phyloP scores from a whole-genome alignment of 2,329 filamentous ascomycete species.

The Calonectria pauciramosa region DNA sequence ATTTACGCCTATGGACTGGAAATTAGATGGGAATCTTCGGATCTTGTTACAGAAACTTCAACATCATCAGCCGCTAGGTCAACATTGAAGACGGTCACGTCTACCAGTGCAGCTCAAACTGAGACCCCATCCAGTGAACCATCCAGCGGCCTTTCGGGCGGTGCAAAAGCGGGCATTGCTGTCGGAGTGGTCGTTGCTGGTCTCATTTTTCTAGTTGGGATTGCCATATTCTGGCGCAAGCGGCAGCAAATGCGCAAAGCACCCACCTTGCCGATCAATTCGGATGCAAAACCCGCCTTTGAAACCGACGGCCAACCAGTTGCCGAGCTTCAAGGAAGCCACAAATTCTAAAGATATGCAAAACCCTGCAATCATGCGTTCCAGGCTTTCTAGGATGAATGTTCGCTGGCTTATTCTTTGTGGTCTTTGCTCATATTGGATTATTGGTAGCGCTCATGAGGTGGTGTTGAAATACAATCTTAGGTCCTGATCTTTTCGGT shows the following conservation, averaged over 20 bases:
- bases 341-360: background rate
- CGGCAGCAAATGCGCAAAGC: background rate
- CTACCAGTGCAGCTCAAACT: background rate
- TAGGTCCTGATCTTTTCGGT: too few species aligned
- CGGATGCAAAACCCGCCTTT: background rate
- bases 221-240: conserved; percentile 1
- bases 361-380: background rate
- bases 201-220: background rate
- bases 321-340: background rate
- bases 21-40: conserved; percentile 1
- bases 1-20: background rate
- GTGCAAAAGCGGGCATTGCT: background rate
- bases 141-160: background rate
- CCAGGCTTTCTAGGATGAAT: background rate
- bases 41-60: background rate
- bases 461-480: too few species aligned
- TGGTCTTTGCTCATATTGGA: too few species aligned
- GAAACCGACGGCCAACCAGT: background rate
- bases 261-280: background rate
- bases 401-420: too few species aligned
- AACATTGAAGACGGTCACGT: background rate
- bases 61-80: background rate
- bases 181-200: background rate
- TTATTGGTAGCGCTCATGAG: too few species aligned
- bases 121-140: background rate